Conservation (phyloP, 2,329 filamentous ascomycete genomes). For the Lachnellula arida region DNA sequence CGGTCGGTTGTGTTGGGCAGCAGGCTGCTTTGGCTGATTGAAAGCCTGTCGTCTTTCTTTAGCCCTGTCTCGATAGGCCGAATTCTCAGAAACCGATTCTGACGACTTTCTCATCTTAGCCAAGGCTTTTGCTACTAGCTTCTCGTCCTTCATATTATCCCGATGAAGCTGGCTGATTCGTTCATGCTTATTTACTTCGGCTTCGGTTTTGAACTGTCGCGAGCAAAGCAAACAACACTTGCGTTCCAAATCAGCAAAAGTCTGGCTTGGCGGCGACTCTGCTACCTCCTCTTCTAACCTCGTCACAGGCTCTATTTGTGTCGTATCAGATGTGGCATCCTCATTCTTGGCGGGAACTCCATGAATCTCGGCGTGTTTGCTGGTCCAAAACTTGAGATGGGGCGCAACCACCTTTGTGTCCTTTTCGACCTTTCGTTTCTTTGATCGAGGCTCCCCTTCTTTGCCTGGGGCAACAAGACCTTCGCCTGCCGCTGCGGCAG, state of each 20-base stretch:
- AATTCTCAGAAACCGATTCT: conserved; percentile 16
- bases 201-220: conserved; percentile 50
- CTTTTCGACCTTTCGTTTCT: conserved; percentile 53
- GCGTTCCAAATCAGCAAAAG: conserved; percentile 55
- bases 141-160: conserved; percentile 48
- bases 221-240: conserved; percentile 60
- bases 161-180: conserved; percentile 53
- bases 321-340: conserved; percentile 28
- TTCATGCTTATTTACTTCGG: conserved; percentile 56
- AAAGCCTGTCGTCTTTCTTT: conserved; percentile 60
- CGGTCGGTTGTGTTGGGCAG: conserved; percentile 33
- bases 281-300: conserved; percentile 18
- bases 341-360: conserved; percentile 41
- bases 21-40: conserved; percentile 54
- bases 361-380: conserved; percentile 64
- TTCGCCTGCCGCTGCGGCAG: conserved; percentile 34
- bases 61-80: conserved; percentile 52
- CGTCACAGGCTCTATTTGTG: conserved; percentile 8
- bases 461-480: conserved; percentile 34
- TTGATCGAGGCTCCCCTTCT: conserved; percentile 36
- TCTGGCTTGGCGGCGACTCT: conserved; percentile 42
- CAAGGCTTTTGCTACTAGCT: conserved; percentile 37
- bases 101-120: conserved; percentile 34
- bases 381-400: conserved; percentile 67
- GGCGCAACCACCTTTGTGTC: conserved; percentile 51